Base-by-base conservation (phyloP, 2,329 filamentous ascomycete genomes). In the Coccinonectria pachysandricola region DNA sequence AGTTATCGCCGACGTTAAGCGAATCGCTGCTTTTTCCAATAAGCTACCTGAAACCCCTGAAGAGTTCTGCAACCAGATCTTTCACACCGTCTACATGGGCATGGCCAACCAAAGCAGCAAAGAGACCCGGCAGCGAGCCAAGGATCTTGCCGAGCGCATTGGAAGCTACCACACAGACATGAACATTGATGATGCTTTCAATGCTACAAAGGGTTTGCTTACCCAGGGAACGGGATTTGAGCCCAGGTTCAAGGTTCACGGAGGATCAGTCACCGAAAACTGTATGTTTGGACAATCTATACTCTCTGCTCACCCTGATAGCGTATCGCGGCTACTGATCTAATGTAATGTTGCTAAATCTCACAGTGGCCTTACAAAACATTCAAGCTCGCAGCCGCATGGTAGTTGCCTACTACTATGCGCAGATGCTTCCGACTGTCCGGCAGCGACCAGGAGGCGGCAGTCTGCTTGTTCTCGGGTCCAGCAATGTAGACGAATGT, bases 341-440 rank as follows among this genome's bases (percentile, higher is more conserved):
- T n/a, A n/a, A n/a, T n/a, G n/a, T n/a, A n/a, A n/a, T n/a, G n/a
- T n/a, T n/a, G n/a, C n/a, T n/a, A n/a, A n/a, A n/a, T n/a, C n/a
- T n/a, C n/a, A n/a, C n/a, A n/a, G 52, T 78, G 2, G 71, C 72
- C 0, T 51, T 75, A 12, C 75, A 79, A 39, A 79, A 79, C 44
- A 73, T 80, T 26, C 75, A 80, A 32, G 75, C 74, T 6, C 59
- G 75, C 9, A 60, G 65, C 8, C 59, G 77, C 23, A 78, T 81
- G 67, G 72, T 81, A 12, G 71, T 75, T 10, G 22, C 32, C 5
- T 35, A 35, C 16, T 20, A 28, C 8, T 13, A 75, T 24, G 51
- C 79, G 3, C 44, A 48, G 30, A 16, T 42, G 15, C 26, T 33
- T 5, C 32, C 36, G 4, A 33, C 31, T 12, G 35, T 35, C 7